Percentiles rank a stretch among this genome's conserved stretches.
phyloP scores from a whole-genome alignment of 2,329 filamentous ascomycete species.

The Hymenoscyphus fructigenus region DNA sequence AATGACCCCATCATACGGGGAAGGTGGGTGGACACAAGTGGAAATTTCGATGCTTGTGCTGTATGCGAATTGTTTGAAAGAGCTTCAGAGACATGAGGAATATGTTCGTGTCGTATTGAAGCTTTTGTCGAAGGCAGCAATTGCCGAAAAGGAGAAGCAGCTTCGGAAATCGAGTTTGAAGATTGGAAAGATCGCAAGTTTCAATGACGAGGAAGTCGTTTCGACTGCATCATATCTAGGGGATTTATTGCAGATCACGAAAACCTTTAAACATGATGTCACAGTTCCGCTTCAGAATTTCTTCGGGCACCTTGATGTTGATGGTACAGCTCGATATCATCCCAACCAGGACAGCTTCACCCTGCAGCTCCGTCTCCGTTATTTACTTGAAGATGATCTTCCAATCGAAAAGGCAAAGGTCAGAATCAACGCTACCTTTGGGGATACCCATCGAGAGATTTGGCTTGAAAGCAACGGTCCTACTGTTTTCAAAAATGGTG shows the following conservation, averaged over 20 bases:
- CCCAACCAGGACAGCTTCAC: slow-evolving; percentile 73
- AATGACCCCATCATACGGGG: slow-evolving; percentile 76
- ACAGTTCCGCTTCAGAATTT: slow-evolving; percentile 69
- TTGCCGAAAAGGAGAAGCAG: slow-evolving; percentile 51
- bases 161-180: slow-evolving; percentile 37
- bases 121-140: slow-evolving; percentile 67
- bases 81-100: slow-evolving; percentile 73
- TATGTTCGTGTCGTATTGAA: slow-evolving; percentile 75
- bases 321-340: slow-evolving; percentile 67
- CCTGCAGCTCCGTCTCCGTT: slow-evolving; percentile 65
- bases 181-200: slow-evolving; percentile 13
- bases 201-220: slow-evolving; percentile 21
- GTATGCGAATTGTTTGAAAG: slow-evolving; percentile 78
- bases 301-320: slow-evolving; percentile 68
- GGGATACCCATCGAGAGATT: slow-evolving; percentile 63
- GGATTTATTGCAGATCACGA: slow-evolving; percentile 33
- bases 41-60: slow-evolving; percentile 83
- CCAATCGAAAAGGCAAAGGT: slow-evolving; percentile 64
- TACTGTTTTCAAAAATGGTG: slow-evolving; percentile 47
- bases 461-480: slow-evolving; percentile 52
- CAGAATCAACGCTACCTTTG: slow-evolving; percentile 56
- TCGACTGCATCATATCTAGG: slow-evolving; percentile 34
- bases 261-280: slow-evolving; percentile 56
- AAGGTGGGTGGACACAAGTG: slow-evolving; percentile 73
- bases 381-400: slow-evolving; percentile 70